Evolutionary conservation across 2,329 filamentous ascomycete genomes (phyloP), one percentile per base, ranked within the genome.

Genomic region (Neocatenulostroma microsporum): DNA sequence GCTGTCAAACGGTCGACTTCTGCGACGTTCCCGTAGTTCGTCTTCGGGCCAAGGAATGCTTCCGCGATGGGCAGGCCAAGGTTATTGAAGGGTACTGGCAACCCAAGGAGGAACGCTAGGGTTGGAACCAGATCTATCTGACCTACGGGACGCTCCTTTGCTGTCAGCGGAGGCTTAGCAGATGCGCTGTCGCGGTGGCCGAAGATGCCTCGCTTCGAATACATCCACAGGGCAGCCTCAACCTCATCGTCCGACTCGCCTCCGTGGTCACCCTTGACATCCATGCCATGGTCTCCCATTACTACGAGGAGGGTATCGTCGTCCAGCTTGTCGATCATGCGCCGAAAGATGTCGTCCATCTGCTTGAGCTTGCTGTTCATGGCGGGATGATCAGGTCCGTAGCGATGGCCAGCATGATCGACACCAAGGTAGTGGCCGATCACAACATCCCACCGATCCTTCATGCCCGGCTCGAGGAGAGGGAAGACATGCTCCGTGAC

Each of bases 241-340:
- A 98, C 77, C 60, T 98, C 91, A 46, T 96, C 87, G 49, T 95
- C 85, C 21, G 89, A 95, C 66, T 98, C 91, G 37, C 91, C 91
- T n/a, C 91, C 91, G 56, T 98, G 91, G 49, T 98, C 91, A 13
- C 91, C 91, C 65, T 98, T 96, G 42, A 76, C 70, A 60, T 98
- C 91, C 91, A 98, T 98, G 9, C 91, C 91, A 56, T 98, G 91
- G 58, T 98, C 91, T n/a, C 91, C 91, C 86, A 98, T 94, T 11
- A 98, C 84, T 14, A 98, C 78, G 23, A 98, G 68, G 15, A 98
- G 68, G 0, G 91, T 98, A 37, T 85, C 68, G 36, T 95, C 82
- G 50, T 94, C 89, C 13, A 98, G 67, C 3, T 68, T 67, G 1
- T 74, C 68, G 3, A 84, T 78, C 36, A 96, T 69, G 18, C 81